Conservation (phyloP, 306 rosid genomes). For the Ochetophila trinervis region DNA sequence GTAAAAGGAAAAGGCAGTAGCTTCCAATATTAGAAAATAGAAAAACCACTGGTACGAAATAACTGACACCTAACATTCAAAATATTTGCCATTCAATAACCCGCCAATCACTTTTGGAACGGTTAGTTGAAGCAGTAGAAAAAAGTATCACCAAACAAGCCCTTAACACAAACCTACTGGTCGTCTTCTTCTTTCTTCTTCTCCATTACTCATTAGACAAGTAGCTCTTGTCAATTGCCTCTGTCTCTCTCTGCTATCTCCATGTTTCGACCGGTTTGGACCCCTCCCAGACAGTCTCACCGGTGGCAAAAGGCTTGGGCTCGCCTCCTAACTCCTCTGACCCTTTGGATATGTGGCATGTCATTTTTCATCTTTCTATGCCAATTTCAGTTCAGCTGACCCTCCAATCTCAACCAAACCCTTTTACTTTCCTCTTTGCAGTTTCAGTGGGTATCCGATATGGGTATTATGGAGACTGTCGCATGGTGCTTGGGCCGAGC, state of each 20-base stretch:
- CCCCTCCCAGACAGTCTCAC: constrained; percentile 13
- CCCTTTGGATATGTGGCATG: constrained; percentile 84
- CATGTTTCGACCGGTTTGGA: constrained; percentile 32
- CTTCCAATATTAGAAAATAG: too few relatives aligned
- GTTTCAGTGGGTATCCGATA: constrained; percentile 54
- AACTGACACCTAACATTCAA: constrained; percentile 40
- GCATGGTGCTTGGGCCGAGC: constrained; percentile 60
- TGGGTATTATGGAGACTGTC: constrained; percentile 54
- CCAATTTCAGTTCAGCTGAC: background rate
- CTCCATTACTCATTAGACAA: constrained; percentile 3
- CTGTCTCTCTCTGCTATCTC: background rate
- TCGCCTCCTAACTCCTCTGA: constrained; percentile 36
- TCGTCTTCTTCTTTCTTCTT: constrained; percentile 17
- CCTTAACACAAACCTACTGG: constrained; percentile 29
- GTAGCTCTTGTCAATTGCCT: background rate
- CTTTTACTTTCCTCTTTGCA: constrained; percentile 25
- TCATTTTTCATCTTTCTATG: constrained; percentile 38
- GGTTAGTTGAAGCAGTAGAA: constrained; percentile 30
- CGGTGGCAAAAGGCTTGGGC: constrained; percentile 38
- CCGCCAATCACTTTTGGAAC: constrained; percentile 25
- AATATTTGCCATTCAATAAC: constrained; percentile 22
- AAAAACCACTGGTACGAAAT: too few relatives aligned
- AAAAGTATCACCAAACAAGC: background rate
- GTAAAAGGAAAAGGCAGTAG: too few relatives aligned
- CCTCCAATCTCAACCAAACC: constrained; percentile 30